Evolutionary conservation across 1,284 basidiomycete genomes (phyloP), one percentile per base, ranked within the genome.

Genomic region (Microbotryum silenes-acaulis): DNA sequence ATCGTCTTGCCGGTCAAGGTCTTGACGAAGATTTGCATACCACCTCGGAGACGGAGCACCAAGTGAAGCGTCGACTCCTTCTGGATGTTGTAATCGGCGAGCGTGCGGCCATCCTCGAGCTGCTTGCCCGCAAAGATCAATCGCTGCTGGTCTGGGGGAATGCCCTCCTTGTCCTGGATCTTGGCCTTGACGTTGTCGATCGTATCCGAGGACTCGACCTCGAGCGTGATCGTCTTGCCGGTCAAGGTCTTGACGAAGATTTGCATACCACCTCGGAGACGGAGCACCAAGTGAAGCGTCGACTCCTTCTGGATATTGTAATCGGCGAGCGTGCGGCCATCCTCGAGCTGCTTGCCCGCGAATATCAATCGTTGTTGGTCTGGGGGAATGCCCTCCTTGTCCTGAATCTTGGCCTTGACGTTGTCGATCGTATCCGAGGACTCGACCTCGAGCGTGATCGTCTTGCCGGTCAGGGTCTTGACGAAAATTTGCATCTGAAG

Each of bases 221-320:
- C 27, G 27, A 27, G 27, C 27, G 27, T 27, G 27, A 27, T 27
- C 70, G 91, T 96, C 82, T 97, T 97, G 77, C 93, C 93, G 82
- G 93, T 96, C 71, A 97, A 89, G 83, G 89, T 59, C 58, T 59
- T 59, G 58, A 59, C 58, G 23, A 59, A 59, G 52, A 59, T 59
- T 45, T 59, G 58, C 58, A 97, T 91, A 69, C 94, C 93, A 72
- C 94, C 91, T 79, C 91, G 89, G 71, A 97, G 89, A 81, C 92
- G 89, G 76, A 97, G 88, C 68, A 97, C 92, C 70, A 97, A 82
- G 80, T 97, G 94, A 69, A 97, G 87, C 33, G 94, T 97, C 20
- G 89, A 92, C 81, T 97, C 93, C 82, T 97, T 97, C 82, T 97
- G 94, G 79, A 96, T 94, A 82, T 94, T 94, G 81, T 94, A 94